phyloP scores from a whole-genome alignment of 805 yeast genomes.

The Saccharomycopsis fermentans region DNA sequence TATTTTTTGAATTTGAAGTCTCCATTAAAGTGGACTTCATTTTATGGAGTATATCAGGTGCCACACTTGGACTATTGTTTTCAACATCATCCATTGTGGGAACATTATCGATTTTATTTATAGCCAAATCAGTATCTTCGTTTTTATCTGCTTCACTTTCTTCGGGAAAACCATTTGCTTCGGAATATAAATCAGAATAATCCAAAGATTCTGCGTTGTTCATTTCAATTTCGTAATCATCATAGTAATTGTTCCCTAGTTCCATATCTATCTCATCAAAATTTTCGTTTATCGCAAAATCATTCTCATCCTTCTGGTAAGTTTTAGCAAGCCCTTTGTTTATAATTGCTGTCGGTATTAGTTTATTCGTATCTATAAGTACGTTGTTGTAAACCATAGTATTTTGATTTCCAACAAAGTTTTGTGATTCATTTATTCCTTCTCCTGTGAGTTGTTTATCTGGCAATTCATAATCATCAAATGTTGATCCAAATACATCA shows the following conservation, averaged over 20 bases:
- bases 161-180: neutral
- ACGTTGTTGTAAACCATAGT: neutral
- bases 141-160: neutral
- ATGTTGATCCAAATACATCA: neutral
- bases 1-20: neutral
- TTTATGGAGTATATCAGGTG: neutral
- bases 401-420: neutral
- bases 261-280: neutral
- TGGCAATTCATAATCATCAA: neutral
- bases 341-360: neutral
- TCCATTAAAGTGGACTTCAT: neutral
- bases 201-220: neutral
- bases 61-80: neutral
- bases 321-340: neutral
- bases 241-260: neutral
- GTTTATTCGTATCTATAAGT: neutral
- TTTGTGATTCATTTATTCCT: neutral
- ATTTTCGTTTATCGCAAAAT: neutral
- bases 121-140: neutral
- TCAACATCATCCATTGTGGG: neutral
- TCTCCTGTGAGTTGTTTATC: neutral
- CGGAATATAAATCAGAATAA: neutral
- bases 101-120: neutral
- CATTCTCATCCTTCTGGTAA: neutral
- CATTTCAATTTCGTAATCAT: neutral